Evolutionary conservation across 1,284 basidiomycete species (phyloP).

Genomic region (Naganishia cerealis): DNA sequence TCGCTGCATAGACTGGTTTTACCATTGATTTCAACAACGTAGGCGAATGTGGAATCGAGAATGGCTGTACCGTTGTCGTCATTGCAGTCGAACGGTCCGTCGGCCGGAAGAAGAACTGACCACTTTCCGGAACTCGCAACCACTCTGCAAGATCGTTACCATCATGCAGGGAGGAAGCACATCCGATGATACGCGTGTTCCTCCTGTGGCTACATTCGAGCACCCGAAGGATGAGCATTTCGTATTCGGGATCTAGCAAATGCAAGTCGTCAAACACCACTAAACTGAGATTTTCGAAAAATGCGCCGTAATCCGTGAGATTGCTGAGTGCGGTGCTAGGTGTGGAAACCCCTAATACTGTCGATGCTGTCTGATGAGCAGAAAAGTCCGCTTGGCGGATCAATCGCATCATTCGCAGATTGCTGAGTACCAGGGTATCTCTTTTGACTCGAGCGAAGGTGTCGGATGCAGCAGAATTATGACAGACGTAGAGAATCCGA

Average conservation of each 20-base stretch:
- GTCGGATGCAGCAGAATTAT: constrained; percentile 49
- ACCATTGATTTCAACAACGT: constrained; percentile 88
- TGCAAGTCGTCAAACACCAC: constrained; percentile 85
- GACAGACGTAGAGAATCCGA: constrained; percentile 26
- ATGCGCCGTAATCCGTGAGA: constrained; percentile 36
- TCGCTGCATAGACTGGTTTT: constrained; percentile 76
- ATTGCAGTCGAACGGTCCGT: constrained; percentile 80
- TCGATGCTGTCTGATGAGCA: constrained; percentile 32
- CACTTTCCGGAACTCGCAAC: constrained; percentile 70
- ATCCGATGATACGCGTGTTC: constrained; percentile 72
- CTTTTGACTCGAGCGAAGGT: constrained; percentile 46
- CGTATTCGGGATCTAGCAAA: constrained; percentile 76
- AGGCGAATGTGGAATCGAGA: constrained; percentile 81
- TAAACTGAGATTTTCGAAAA: constrained; percentile 61
- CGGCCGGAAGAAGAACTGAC: constrained; percentile 76
- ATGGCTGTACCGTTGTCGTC: constrained; percentile 68
- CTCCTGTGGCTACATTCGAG: constrained; percentile 63
- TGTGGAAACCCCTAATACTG: constrained; percentile 50
- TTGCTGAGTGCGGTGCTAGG: constrained; percentile 47
- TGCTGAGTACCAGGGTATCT: constrained; percentile 30
- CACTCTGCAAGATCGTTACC: constrained; percentile 76
- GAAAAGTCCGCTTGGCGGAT: constrained; percentile 41
- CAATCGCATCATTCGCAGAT: constrained; percentile 33
- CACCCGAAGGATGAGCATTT: constrained; percentile 73
- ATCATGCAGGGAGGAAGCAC: constrained; percentile 77